Conservation (phyloP, 2,329 filamentous ascomycete species). For the Gnomoniopsis smithogilvyi region DNA sequence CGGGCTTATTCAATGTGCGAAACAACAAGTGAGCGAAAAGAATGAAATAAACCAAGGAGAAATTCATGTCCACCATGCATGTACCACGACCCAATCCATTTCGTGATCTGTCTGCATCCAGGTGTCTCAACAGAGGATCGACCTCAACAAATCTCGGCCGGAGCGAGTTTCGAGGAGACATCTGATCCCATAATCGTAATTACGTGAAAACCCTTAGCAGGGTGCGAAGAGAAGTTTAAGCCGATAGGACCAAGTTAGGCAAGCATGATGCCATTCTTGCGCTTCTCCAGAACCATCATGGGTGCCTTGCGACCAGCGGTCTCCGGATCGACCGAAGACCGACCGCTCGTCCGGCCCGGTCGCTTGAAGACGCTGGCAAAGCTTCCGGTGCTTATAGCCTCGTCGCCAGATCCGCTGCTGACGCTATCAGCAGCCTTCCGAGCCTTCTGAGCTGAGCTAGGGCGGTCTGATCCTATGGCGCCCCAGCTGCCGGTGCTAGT, state of each 20-base stretch:
- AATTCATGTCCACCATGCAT: slow-evolving; percentile 13
- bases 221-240: slow-evolving; percentile 1
- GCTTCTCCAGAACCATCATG: slow-evolving; percentile 89
- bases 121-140: slow-evolving; percentile 19
- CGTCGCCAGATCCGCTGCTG: slow-evolving; percentile 54
- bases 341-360: slow-evolving; percentile 48
- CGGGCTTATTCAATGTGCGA: neutral
- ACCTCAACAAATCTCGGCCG: slow-evolving; percentile 17
- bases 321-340: slow-evolving; percentile 36
- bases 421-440: slow-evolving; percentile 63
- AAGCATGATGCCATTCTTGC: slow-evolving; percentile 58
- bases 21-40: slow-evolving; percentile 13
- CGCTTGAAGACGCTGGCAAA: slow-evolving; percentile 67
- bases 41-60: slow-evolving; percentile 20
- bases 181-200: slow-evolving; percentile 16
- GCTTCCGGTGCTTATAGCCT: slow-evolving; percentile 53
- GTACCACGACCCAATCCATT: slow-evolving; percentile 11
- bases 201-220: slow-evolving; percentile 8
- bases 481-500: slow-evolving; percentile 71
- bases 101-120: slow-evolving; percentile 24
- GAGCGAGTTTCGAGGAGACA: slow-evolving; percentile 9
- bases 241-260: neutral
- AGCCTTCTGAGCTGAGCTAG: slow-evolving; percentile 65
- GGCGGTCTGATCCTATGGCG: slow-evolving; percentile 84
- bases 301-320: slow-evolving; percentile 67